Evolutionary conservation across 345 rosid genomes (phyloP), one percentile per base, ranked within the genome.

Genomic region (Reutealis trisperma): DNA sequence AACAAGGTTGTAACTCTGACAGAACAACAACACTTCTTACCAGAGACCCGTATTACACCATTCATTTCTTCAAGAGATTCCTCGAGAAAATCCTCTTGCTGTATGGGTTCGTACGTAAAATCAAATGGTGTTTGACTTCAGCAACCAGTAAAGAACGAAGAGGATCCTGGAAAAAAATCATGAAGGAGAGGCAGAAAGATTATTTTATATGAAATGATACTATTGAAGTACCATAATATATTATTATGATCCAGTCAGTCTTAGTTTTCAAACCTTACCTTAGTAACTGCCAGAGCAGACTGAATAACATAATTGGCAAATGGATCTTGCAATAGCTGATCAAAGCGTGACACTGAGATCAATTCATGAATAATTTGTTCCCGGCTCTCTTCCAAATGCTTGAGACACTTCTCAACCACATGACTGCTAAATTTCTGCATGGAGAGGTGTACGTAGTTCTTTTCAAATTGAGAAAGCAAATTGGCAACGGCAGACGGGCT

Each of bases 261-360:
- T 34, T 22, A 37, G 25, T 32, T 77, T 78, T 15, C 65, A 64
- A 19, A 78, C 81, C 90, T 89, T 86, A 57, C 81, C 90, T 89
- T 87, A 57, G 90, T 82, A 30, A 87, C 87, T 19, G 88, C 59
- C 62, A 92, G 78, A n/a, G 93, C 94, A 67, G 92, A 83, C 70
- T 90, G 93, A 67, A 92, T 83, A 49, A 92, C 97, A 80, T 92
- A 92, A 82, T 92, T 92, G 75, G 92, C 94, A 59, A 75, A 90
- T 37, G 93, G 94, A 78, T 92, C 91, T 64, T 92, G 94, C 80
- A 92, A 55, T 71, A 92, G 84, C 74, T 86, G 89, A 65, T 86
- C 94, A 78, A 92, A 90, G 77, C 83, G 82, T 47, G 86, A 76
- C 73, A 84, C 87, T 2, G 84, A 88, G 63, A 86, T 83, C 52